Evolutionary conservation across 1,284 basidiomycete genomes (phyloP).

Genomic region (Boletus putidus): DNA sequence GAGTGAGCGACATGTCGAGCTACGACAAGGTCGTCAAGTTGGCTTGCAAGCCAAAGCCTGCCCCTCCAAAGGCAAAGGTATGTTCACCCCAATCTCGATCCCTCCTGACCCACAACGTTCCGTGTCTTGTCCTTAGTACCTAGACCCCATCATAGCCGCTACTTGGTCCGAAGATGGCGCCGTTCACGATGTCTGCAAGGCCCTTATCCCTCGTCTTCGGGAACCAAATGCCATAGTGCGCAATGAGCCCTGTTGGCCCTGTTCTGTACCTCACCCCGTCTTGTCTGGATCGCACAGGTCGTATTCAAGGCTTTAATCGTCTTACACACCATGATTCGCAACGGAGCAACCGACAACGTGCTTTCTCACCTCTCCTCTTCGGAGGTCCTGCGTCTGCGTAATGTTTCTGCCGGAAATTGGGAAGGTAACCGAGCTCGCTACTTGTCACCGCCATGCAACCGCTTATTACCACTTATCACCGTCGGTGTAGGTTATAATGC

Average conservation of each 20-base stretch:
- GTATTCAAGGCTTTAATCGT: constrained; percentile 97
- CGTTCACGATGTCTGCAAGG: constrained; percentile 88
- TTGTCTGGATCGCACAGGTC: constrained; percentile 52
- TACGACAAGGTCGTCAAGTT: constrained; percentile 88
- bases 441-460: not conserved
- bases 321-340: constrained; percentile 93
- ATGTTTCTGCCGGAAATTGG: constrained; percentile 75
- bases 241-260: constrained; percentile 15
- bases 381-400: constrained; percentile 77
- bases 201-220: constrained; percentile 78
- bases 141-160: constrained; percentile 91
- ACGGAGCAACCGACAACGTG: constrained; percentile 90
- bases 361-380: constrained; percentile 78
- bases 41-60: constrained; percentile 93
- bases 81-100: not conserved
- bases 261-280: constrained; percentile 5
- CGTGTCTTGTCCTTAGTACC: constrained; percentile 50
- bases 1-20: constrained; percentile 56
- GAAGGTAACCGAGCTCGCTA: constrained; percentile 57
- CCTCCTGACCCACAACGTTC: not conserved
- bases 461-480: constrained; percentile 9
- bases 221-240: constrained; percentile 89
- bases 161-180: constrained; percentile 93
- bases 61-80: constrained; percentile 91
- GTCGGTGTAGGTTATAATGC: constrained; percentile 68